Evolutionary conservation across 2,329 filamentous ascomycete species (phyloP), one percentile per base, ranked within the genome.

Genomic region (Xylaria sp.): DNA sequence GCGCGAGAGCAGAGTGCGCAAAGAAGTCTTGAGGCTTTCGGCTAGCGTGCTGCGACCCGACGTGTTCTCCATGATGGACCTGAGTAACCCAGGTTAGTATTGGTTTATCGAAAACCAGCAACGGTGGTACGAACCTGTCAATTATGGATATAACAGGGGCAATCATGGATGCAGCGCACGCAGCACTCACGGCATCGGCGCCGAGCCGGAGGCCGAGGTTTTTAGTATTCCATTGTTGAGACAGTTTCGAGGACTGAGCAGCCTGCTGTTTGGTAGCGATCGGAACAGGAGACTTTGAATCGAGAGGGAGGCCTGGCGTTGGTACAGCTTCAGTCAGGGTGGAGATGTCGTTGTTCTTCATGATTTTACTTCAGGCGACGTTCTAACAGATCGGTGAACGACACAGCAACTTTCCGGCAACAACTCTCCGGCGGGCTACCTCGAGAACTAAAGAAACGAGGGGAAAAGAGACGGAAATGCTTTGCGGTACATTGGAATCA

Each of bases 131-230:
- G 68, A 83, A 94, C 92, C 91, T 89, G 80, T 97, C 94, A 80
- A 97, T 96, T 72, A 96, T 91, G 44, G 92, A 92, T 71, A 97
- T 95, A 46, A 97, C 78, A 1, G 94, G 94, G 63, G 94, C 93
- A 57, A 97, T 91, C 69, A 96, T 82, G 6, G 86, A 87, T 1
- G 91, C 93, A 11, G 94, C 93, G 54, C 88, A 86, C 1, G 87
- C 86, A 1, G 93, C 94, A 75, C 91, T 90, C 53, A 87, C 79
- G 26, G 87, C 80, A 82, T 97, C 93, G 17, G 89, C 87, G 51
- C 85, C 88, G 13, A 97, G 77, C 61, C 93, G 87, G 72, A 86
- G 79, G 15, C 86, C 87, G 64, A 97, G 80, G 73, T 92, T 90
- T 72, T 88, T 87, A 28, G 92, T 94, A 79, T 97, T 97, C 92